Conservation (phyloP, 163 green algal species). For the Volvox carteri region DNA sequence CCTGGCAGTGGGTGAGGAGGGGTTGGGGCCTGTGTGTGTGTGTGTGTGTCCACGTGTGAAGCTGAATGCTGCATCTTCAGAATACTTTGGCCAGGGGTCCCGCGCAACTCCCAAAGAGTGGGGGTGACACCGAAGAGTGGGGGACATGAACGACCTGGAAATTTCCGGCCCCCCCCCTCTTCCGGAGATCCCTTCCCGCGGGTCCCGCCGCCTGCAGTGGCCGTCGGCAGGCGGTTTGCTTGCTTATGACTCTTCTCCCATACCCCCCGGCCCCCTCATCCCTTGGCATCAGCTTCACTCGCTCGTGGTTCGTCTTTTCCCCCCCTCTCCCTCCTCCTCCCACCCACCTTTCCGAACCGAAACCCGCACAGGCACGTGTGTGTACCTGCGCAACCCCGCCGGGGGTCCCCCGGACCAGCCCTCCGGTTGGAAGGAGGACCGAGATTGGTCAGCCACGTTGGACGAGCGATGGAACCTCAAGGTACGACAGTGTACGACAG, state of each 20-base stretch:
- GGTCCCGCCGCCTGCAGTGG: too few species aligned
- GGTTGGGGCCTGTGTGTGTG: not conserved
- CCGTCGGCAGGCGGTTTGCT: too few species aligned
- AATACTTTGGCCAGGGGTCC: too few species aligned
- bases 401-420: conserved; percentile 22
- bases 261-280: not conserved
- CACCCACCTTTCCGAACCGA: not conserved
- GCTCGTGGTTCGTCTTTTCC: not conserved
- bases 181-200: too few species aligned
- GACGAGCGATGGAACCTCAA: conserved; percentile 80
- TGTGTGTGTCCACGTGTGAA: not conserved
- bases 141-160: too few species aligned
- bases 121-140: too few species aligned
- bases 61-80: too few species aligned
- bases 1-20: conserved; percentile 67
- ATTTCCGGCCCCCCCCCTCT: too few species aligned
- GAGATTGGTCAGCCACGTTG: conserved; percentile 68
- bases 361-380: conserved; percentile 12
- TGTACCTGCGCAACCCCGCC: conserved; percentile 46
- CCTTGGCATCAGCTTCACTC: not conserved
- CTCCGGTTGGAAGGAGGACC: conserved; percentile 77
- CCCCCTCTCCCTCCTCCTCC: not conserved
- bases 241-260: too few species aligned
- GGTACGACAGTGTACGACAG: not conserved
- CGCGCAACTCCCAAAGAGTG: too few species aligned